These are phyloP conservation scores for Ascochyta pisi DNA, from an alignment of 2,329 filamentous ascomycete species.

Conservation along the genomic window DNA sequence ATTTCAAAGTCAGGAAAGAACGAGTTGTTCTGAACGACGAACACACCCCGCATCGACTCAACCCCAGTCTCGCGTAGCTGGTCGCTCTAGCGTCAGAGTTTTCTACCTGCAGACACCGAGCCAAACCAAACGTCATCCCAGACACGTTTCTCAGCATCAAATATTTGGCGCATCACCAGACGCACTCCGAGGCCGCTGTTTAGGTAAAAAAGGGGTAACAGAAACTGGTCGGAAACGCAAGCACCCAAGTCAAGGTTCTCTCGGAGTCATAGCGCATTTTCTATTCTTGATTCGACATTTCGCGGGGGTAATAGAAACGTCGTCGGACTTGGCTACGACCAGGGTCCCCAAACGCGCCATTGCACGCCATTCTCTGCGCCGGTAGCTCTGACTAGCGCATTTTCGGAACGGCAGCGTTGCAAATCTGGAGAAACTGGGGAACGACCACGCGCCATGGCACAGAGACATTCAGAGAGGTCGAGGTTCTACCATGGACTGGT, in stretches of 20 bases:
- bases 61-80: constrained; percentile 15
- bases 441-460: constrained; percentile 14
- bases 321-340: constrained; percentile 22
- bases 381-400: constrained; percentile 21
- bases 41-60: constrained; percentile 6
- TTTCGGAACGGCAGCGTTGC: constrained; percentile 19
- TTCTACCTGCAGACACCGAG: constrained; percentile 22
- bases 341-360: constrained; percentile 25
- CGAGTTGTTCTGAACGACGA: not conserved
- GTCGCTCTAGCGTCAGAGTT: constrained; percentile 25
- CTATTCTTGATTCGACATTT: constrained; percentile 19
- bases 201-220: constrained; percentile 43
- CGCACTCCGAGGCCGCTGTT: constrained; percentile 20
- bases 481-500: constrained; percentile 43
- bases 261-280: constrained; percentile 27
- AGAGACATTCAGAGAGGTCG: constrained; percentile 23
- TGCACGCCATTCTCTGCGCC: constrained; percentile 30
- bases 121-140: constrained; percentile 27
- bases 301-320: constrained; percentile 32
- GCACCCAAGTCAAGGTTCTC: constrained; percentile 20
- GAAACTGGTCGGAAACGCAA: constrained; percentile 28
- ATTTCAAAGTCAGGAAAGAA: not conserved
- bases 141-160: constrained; percentile 16
- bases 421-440: constrained; percentile 24
- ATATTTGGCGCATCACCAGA: constrained; percentile 33